Base-by-base conservation (phyloP, 1,139 yeast genomes). In the Candida dubliniensis region DNA sequence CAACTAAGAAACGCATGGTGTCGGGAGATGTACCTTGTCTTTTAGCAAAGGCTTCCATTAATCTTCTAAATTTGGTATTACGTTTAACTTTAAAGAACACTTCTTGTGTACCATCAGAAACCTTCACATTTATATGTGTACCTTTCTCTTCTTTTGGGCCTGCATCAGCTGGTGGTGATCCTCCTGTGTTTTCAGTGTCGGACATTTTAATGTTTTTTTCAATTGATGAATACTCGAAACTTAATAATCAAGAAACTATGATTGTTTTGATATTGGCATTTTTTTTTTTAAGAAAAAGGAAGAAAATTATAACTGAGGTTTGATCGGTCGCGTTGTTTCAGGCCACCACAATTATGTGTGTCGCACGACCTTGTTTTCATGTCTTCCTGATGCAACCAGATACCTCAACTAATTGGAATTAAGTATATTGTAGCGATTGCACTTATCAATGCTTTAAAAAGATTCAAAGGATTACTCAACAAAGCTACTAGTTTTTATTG, bases 31-130 rank as follows among this genome's bases (percentile, higher is more conserved):
- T 93, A 41, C 99, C 98, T 63, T 93, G 96, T 74, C 99, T 87
- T 71, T 91, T 91, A 66, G 98, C 95, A 66, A 91, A 95, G 6
- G 98, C 96, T 61, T 93, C 98, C 91, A 95, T 93, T 57, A 95
- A 82, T 72, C 96, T 87, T 67, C 82, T 87, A 76, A 95, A 77
- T 38, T 95, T 96, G 5, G 99, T 95, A 44, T 91, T 79, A 67
- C 89, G 81, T 72, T 91, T 91, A 68, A 95, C 91, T 69, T 93
- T 91, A 82, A 95, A 95, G 67, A 86, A 91, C 53, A 95, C 93
- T 67, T 95, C 99, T 31, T 96, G 87, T 43, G 84, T 77, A 40
- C 96, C 95, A 65, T 93, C 98, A 40, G 96, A 84, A 42, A 93
- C 99, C 69, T 89, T 90, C 69, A 93, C 74, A 74, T 89, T 90